phyloP scores from a whole-genome alignment of 176 grass and related monocot genomes.

The Avena atlantica region DNA sequence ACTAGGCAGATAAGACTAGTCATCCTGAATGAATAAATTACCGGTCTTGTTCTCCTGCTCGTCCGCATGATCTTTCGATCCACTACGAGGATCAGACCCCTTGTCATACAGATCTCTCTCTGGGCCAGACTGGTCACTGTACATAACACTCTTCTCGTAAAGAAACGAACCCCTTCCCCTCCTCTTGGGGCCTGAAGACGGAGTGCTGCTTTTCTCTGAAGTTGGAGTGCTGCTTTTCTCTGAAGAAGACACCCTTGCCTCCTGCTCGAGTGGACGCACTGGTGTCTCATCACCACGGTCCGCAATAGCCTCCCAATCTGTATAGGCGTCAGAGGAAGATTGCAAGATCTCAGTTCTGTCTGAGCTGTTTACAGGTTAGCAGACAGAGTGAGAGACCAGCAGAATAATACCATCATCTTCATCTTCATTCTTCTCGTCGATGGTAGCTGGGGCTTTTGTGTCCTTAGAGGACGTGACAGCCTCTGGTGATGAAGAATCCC shows the following conservation, averaged over 20 bases:
- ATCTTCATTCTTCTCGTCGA: conserved; percentile 36
- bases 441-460: conserved; percentile 32
- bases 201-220: conserved; percentile 47
- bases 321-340: conserved; percentile 30
- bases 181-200: conserved; percentile 65
- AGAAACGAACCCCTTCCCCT: conserved; percentile 90
- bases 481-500: conserved; percentile 48
- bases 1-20: background rate
- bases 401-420: conserved; percentile 67
- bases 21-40: conserved; percentile 39
- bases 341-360: conserved; percentile 14
- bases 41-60: conserved; percentile 32
- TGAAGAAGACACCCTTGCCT: conserved; percentile 39
- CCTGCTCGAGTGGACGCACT: conserved; percentile 27
- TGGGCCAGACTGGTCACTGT: conserved; percentile 69
- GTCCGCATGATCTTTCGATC: conserved; percentile 27
- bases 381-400: background rate
- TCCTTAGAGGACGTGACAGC: conserved; percentile 16
- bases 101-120: conserved; percentile 49
- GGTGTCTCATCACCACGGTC: conserved; percentile 57
- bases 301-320: conserved; percentile 89
- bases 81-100: conserved; percentile 13
- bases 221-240: conserved; percentile 45
- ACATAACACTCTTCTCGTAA: conserved; percentile 78
- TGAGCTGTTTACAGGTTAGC: background rate